A percentile compares a stretch with the other conserved stretches of the same genome.
Conservation (phyloP, 352 stramenopile genomes). For the Globisporangium takayamanum region DNA sequence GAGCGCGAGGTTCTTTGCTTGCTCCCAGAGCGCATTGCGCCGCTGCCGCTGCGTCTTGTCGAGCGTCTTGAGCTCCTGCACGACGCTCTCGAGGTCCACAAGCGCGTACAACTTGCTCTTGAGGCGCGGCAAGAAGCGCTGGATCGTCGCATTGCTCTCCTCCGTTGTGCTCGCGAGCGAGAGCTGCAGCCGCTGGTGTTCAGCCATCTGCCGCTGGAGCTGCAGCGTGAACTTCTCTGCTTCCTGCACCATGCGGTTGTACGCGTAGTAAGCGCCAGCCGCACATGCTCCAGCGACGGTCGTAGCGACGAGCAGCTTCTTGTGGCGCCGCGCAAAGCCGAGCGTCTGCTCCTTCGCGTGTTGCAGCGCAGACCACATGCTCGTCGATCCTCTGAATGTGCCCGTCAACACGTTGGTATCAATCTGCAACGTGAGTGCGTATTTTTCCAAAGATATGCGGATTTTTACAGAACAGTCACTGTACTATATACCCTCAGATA, state of each 20-base stretch:
- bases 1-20: constrained; percentile 63
- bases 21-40: constrained; percentile 66
- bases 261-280: constrained; percentile 60
- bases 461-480: too few relatives aligned
- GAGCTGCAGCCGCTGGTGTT: constrained; percentile 72
- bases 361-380: constrained; percentile 69
- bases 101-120: constrained; percentile 53
- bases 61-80: constrained; percentile 66
- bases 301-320: constrained; percentile 48
- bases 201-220: constrained; percentile 62
- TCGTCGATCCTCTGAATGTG: not conserved
- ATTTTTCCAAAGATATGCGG: too few relatives aligned
- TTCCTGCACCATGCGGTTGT: constrained; percentile 55
- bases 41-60: constrained; percentile 53
- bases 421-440: not conserved
- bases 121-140: constrained; percentile 63
- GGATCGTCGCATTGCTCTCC: constrained; percentile 67
- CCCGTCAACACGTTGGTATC: not conserved
- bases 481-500: too few relatives aligned
- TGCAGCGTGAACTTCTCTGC: constrained; percentile 64
- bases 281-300: constrained; percentile 42
- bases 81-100: constrained; percentile 63
- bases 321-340: constrained; percentile 64
- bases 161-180: constrained; percentile 65
- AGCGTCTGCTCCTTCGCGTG: constrained; percentile 42